Evolutionary conservation across 805 yeast species (phyloP).

Genomic region (Ogataea polymorpha): DNA sequence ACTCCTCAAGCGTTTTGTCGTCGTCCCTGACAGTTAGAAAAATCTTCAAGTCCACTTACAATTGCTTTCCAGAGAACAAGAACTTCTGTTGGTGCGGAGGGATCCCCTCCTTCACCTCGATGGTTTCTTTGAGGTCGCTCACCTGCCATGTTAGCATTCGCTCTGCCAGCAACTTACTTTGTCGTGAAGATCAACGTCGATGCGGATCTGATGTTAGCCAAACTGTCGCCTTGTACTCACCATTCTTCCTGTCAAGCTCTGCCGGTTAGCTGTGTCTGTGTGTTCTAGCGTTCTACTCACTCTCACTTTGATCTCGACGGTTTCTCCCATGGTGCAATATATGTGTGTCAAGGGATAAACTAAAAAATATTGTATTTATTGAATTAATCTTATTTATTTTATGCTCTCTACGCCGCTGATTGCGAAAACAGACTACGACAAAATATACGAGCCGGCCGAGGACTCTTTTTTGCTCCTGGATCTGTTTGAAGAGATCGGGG

Average conservation of each 20-base stretch:
- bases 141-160: conserved; percentile 35
- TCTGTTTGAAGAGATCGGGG: conserved; percentile 61
- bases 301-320: conserved; percentile 33
- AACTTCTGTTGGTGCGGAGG: conserved; percentile 95
- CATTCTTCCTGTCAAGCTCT: conserved; percentile 79
- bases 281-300: conserved; percentile 21
- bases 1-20: conserved; percentile 64
- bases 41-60: conserved; percentile 44
- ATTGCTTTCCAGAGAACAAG: conserved; percentile 85
- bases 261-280: conserved; percentile 1
- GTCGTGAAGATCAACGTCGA: conserved; percentile 69
- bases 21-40: conserved; percentile 51
- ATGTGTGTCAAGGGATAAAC: not conserved
- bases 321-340: conserved; percentile 3
- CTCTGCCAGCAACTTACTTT: conserved; percentile 38
- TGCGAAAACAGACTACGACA: conserved; percentile 52
- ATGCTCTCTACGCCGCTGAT: conserved; percentile 84
- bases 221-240: conserved; percentile 32
- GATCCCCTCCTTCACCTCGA: conserved; percentile 95
- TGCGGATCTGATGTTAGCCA: conserved; percentile 46
- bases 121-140: conserved; percentile 73
- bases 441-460: conserved; percentile 92
- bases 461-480: conserved; percentile 86
- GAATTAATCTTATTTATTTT: not conserved
- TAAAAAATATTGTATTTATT: not conserved